These are phyloP conservation scores for Rhizophora apiculata DNA, from an alignment of 345 rosid species.

Conservation along the genomic window DNA sequence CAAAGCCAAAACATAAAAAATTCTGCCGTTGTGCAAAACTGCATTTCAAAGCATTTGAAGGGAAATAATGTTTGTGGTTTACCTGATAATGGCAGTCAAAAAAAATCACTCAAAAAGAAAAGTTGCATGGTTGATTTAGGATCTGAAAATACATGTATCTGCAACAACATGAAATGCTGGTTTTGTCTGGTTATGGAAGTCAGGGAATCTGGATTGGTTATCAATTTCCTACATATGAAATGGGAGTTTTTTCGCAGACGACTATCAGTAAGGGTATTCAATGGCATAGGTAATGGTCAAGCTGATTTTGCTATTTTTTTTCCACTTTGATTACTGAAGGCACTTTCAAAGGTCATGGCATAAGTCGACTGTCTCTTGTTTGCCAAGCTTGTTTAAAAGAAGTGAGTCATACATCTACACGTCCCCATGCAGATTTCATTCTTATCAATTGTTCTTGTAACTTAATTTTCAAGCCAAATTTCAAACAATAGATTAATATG, in stretches of 20 bases:
- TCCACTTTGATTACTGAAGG: background rate
- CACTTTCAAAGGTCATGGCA: too few relatives aligned
- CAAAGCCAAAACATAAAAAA: slow-evolving; percentile 38
- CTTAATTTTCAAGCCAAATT: too few relatives aligned
- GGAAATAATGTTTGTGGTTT: slow-evolving; percentile 18
- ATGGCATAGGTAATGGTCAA: slow-evolving; percentile 54
- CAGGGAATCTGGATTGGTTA: slow-evolving; percentile 46
- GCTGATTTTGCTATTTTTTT: background rate
- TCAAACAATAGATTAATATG: too few relatives aligned
- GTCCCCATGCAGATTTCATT: background rate
- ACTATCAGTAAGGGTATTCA: slow-evolving; percentile 49
- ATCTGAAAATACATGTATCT: slow-evolving; percentile 43
- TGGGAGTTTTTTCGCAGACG: slow-evolving; percentile 71
- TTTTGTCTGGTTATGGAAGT: slow-evolving; percentile 48
- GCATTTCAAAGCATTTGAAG: slow-evolving; percentile 25
- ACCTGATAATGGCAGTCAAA: slow-evolving; percentile 21
- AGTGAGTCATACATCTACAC: background rate
- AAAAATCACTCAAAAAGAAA: slow-evolving; percentile 27
- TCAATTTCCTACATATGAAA: slow-evolving; percentile 41
- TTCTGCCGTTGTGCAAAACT: slow-evolving; percentile 27
- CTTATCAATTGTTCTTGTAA: too few relatives aligned
- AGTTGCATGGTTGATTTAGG: slow-evolving; percentile 23
- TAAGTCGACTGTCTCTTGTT: background rate
- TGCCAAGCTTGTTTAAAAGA: background rate
- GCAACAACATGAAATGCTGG: slow-evolving; percentile 58